Evolutionary conservation across 2,329 filamentous ascomycete species (phyloP).

Genomic region (Curvularia spicifera): DNA sequence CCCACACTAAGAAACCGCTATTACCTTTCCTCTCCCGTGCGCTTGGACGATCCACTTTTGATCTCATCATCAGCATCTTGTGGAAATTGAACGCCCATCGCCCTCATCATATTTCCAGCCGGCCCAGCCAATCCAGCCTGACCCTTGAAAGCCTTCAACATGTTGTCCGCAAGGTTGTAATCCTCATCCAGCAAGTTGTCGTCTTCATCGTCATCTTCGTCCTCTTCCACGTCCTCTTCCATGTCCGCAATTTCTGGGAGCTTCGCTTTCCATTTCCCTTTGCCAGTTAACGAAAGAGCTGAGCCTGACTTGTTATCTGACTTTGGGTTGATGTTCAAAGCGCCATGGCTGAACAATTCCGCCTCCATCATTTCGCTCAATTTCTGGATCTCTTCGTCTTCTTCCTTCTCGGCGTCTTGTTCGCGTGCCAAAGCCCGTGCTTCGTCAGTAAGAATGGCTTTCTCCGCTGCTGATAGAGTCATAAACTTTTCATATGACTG

Average conservation of each 20-base stretch:
- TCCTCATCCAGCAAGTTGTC: constrained; percentile 72
- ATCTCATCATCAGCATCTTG: constrained; percentile 71
- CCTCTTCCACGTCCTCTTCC: constrained; percentile 48
- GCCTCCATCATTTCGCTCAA: constrained; percentile 73
- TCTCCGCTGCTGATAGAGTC: constrained; percentile 62
- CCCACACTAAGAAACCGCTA: not conserved
- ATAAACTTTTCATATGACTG: constrained; percentile 86
- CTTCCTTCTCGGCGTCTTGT: constrained; percentile 50
- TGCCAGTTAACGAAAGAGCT: constrained; percentile 11
- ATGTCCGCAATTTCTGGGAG: constrained; percentile 25
- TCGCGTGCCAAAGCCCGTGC: constrained; percentile 47
- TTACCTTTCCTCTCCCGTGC: not conserved
- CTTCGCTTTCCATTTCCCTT: constrained; percentile 23
- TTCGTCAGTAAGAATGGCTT: constrained; percentile 43
- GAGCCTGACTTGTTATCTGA: constrained; percentile 19
- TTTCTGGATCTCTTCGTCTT: constrained; percentile 66
- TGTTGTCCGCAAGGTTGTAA: constrained; percentile 85
- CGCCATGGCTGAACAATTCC: constrained; percentile 73
- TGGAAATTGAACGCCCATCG: constrained; percentile 84
- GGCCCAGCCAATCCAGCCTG: constrained; percentile 87
- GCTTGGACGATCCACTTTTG: not conserved
- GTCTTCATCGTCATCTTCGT: constrained; percentile 38
- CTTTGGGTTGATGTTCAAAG: constrained; percentile 57
- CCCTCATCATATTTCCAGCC: constrained; percentile 81
- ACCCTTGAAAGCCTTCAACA: constrained; percentile 90